A percentile compares a stretch with the other conserved stretches of the same genome.
Conservation (phyloP, 805 yeast species). For the Pichia kluyveri region DNA sequence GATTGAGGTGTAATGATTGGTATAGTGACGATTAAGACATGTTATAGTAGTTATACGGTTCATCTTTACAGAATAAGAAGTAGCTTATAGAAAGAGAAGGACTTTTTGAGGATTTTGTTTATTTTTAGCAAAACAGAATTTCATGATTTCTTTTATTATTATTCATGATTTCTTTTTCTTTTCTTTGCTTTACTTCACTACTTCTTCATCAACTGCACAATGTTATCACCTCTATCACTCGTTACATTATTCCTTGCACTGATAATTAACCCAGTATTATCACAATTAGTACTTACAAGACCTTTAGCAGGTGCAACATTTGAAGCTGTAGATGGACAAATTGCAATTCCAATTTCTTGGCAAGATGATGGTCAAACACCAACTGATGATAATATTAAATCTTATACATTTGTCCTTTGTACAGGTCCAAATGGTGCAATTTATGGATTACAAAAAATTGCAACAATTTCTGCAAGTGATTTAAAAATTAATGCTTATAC, state of each 20-base stretch:
- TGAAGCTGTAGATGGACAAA: slow-evolving; percentile 30
- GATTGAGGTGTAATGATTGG: no score
- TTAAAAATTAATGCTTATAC: slow-evolving; percentile 30
- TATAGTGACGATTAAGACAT: no score
- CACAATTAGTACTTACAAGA: slow-evolving; percentile 26
- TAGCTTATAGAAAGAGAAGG: no score
- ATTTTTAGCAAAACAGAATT: no score
- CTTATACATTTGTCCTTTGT: slow-evolving; percentile 50
- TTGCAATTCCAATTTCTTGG: slow-evolving; percentile 42
- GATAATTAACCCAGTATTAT: not conserved
- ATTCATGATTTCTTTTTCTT: no score
- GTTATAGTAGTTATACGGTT: no score
- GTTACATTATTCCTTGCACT: not conserved
- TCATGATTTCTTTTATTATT: no score
- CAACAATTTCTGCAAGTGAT: slow-evolving; percentile 21
- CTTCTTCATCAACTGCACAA: not conserved
- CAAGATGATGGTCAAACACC: slow-evolving; percentile 45
- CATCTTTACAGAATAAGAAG: no score
- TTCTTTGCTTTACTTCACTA: no score
- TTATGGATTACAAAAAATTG: slow-evolving; percentile 29
- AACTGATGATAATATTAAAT: slow-evolving; percentile 31
- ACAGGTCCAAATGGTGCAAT: slow-evolving; percentile 55
- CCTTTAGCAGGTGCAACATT: slow-evolving; percentile 34
- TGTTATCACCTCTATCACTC: not conserved
- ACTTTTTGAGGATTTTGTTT: no score